Conservation (phyloP, 495 filamentous ascomycete genomes). For the Parathielavia appendiculata region DNA sequence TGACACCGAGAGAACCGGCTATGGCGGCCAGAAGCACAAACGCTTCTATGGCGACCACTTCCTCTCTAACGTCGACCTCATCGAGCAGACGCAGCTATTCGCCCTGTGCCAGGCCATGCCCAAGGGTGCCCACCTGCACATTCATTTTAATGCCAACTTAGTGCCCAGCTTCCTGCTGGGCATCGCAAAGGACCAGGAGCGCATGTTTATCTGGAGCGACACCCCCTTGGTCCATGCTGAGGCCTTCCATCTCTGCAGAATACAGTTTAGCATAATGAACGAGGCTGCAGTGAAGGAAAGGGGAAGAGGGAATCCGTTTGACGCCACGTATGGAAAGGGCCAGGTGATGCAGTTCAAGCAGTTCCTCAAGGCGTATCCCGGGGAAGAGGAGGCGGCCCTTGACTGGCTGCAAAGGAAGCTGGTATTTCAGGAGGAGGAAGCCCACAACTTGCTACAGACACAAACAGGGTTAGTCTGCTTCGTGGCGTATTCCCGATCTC, state of each 20-base stretch:
- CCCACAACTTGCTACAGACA: conserved; percentile 37
- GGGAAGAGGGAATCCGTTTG: conserved; percentile 20
- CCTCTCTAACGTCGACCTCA: conserved; percentile 43
- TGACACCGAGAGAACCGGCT: conserved; percentile 22
- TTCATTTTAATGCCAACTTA: conserved; percentile 54
- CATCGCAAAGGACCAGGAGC: conserved; percentile 44
- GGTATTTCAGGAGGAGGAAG: conserved; percentile 46
- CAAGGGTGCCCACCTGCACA: conserved; percentile 52
- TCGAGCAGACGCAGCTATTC: conserved; percentile 43
- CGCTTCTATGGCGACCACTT: conserved; percentile 44
- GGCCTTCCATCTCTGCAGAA: conserved; percentile 40
- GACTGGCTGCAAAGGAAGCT: conserved; percentile 47
- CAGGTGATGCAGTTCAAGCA: conserved; percentile 36
- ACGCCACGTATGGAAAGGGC: conserved; percentile 25
- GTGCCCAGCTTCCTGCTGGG: conserved; percentile 44
- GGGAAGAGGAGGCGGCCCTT: conserved; percentile 22
- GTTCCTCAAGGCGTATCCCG: conserved; percentile 31
- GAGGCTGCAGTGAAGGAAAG: conserved; percentile 18
- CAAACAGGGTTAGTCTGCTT: conserved; percentile 31
- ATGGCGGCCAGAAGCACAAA: conserved; percentile 29
- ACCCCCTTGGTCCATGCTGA: conserved; percentile 25
- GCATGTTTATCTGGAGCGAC: conserved; percentile 51
- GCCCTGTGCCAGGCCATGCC: conserved; percentile 42
- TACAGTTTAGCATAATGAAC: conserved; percentile 48
- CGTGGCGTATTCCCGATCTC: background rate